Base-by-base conservation (phyloP, 2,329 filamentous ascomycete genomes). In the Xylariaceae sp. region DNA sequence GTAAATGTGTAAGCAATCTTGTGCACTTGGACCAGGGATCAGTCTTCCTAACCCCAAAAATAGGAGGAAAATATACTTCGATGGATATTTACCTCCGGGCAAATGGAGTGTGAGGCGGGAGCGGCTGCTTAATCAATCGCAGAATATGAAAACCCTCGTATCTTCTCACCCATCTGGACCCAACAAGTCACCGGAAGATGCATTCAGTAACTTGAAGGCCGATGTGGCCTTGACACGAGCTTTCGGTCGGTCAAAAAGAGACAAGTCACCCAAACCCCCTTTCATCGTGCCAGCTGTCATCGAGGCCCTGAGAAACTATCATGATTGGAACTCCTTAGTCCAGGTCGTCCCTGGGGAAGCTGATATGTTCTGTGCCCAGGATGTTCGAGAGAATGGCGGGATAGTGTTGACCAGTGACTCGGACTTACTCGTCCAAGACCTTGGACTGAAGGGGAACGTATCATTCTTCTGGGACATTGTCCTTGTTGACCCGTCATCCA, bases 391-490 rank as follows among this genome's bases (percentile, higher is more conserved):
- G 2, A 68, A 78, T 26, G 77, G 80, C 1, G 84, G 83, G 0
- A 76, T 78, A 1, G 81, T 91, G 14, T 73, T 97, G 6, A 96
- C 91, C 0, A 87, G 86, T n/a, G 93, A 98, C 67, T 96, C 92
- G 0, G 93, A 98, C 68, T 79, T 97, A 7, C 76, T 96, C 0
- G 80, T 93, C 0, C 87, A 93, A 68, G 81, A 91, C 55, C 79
- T 93, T 7, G 88, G 87, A 0, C 47, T 68, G 0, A 61, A 79
- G 1, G 88, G 88, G 0, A 77, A 79, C 1, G 85, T 96, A 0
- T 77, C 86, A 0, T 87, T 93, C 54, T 81, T 96, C 26, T 79
- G 81, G 53, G 88, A 91, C 46, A 71, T 93, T 1, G 78, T 21
- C 32, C 68, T 21, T 56, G 70, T 29, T 57, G 62, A 50, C 40